Conservation (phyloP, 1,284 basidiomycete genomes). For the Ganoderma multipileum region DNA sequence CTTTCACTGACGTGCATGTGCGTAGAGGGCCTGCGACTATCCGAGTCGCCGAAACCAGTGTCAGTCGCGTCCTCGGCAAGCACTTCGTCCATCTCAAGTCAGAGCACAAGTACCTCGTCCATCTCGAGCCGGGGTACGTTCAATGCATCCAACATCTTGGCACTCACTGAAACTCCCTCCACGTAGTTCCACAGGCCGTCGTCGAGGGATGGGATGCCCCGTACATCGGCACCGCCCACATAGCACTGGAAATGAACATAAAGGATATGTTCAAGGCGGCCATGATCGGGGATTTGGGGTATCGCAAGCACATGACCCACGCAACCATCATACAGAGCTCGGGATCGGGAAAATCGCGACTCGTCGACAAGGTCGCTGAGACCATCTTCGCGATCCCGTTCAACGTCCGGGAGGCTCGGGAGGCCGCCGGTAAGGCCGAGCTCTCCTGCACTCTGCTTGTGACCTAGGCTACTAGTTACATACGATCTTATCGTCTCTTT, state of each 20-base stretch:
- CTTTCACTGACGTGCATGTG: background rate
- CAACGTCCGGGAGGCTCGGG: conserved; percentile 32
- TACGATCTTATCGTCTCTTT: background rate
- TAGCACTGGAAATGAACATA: background rate
- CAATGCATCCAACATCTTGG: background rate
- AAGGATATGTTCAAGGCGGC: background rate
- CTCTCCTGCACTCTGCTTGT: background rate
- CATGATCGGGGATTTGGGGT: background rate
- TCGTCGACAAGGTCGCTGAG: conserved; percentile 55
- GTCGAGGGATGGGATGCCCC: background rate
- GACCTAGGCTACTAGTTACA: background rate
- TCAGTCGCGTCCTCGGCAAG: background rate
- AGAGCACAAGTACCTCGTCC: too few species aligned
- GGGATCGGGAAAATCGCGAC: conserved; percentile 49
- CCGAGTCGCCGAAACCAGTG: background rate
- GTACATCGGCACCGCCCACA: background rate
- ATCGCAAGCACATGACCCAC: conserved; percentile 1
- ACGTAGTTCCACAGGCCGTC: background rate
- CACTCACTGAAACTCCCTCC: background rate
- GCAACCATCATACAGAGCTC: conserved; percentile 30
- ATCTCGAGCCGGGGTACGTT: background rate
- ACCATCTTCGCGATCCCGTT: conserved; percentile 52
- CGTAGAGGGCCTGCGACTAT: background rate
- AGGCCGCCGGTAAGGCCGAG: background rate
- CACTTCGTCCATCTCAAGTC: too few species aligned